Base-by-base conservation (phyloP, 768 basidiomycete genomes). In the Chalciporus pseudorubinellus region DNA sequence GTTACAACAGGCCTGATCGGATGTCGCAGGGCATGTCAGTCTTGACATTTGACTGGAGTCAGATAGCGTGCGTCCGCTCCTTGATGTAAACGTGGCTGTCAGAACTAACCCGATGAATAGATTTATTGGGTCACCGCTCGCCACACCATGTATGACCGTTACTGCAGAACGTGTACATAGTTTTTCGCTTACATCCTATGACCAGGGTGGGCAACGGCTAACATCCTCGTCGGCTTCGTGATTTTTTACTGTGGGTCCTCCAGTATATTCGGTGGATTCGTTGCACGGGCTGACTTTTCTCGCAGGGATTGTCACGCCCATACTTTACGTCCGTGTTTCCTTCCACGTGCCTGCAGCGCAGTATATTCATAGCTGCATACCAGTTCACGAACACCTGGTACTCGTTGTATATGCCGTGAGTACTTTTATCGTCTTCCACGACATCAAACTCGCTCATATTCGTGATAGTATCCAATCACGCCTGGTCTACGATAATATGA, bases 21-120 rank as follows among this genome's bases (percentile, higher is more conserved):
- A 21, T 21, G 22, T 2, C 6, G 26, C 19, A 68, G 69, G 83
- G 83, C 24, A 88, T 89, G 84, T 83, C 83, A 46, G 60, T 89
- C 44, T 61, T 90, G 53, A 88, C 87, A 39, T 89, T 92, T 63
- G 89, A 92, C 61, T 92, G 89, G 89, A 75, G 81, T 16, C 84
- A 88, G 67, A 82, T 86, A 51, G 67, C 69, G 62, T 70, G 31
- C 43, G 67, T 65, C 21, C 60, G 61, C 46, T 56, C 60, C 21
- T 45, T 11, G 19, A 9, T 21, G 10, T 19, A 1, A 20, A 24
- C 8, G 10, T 19, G 14, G 50, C 22, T 26, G 45, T 29, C 16
- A 14, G 3, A 4, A 46, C 40, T 48, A 38, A 53, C 33, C 28
- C 18, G 9, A 33, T 48, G 19, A 6, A 50, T 18, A 68, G 67